Base-by-base conservation (phyloP, 305 asterid species). In the Fraxinus baroniana region DNA sequence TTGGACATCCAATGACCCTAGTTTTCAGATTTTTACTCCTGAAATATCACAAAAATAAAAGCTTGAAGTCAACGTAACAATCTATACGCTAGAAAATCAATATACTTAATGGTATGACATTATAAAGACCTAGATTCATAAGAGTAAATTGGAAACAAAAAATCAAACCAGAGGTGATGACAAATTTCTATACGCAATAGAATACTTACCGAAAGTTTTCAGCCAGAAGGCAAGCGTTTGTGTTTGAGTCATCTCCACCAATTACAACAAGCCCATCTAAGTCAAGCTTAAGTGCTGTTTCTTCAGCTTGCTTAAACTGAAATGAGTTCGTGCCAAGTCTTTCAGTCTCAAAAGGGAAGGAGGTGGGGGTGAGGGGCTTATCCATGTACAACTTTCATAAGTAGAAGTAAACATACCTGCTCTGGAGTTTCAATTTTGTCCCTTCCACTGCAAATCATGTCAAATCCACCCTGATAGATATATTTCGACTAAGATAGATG, bases 381-480 rank as follows among this genome's bases (percentile, higher is more conserved):
- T 80, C 49, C 76, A 17, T 20, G 49, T 37, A 83, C 35, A 79
- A 37, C 10, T 77, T 46, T 15, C 35, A 10, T 1, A 35, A 73
- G 73, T 57, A 32, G 46, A 80, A 87, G 49, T 32, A 71, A 85
- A 84, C 5, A 3, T 64, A 94, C 99, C 95, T 96, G 98, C 75
- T 96, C 98, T 81, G 98, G 98, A 83, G 99, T 94, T 90, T 96
- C 99, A 87, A 94, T 96, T 89, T 96, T 94, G 94, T 96, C 99
- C 85, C 99, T 91, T 77, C 99, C 98, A 82, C 98, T 96, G 92
- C 95, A 85, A 73, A 94, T 96, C 98, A 93, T 94, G 89, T 96
- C 98, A 77, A 96, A 94, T 84, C 99, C 99, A 82, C 99, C 99
- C 99, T 96, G 89, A 79, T 73, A 89, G 71, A 32, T 78, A 83